These are phyloP conservation scores for Flueggea neowawraea DNA, from an alignment of 441 rosid species.

Conservation along the genomic window DNA sequence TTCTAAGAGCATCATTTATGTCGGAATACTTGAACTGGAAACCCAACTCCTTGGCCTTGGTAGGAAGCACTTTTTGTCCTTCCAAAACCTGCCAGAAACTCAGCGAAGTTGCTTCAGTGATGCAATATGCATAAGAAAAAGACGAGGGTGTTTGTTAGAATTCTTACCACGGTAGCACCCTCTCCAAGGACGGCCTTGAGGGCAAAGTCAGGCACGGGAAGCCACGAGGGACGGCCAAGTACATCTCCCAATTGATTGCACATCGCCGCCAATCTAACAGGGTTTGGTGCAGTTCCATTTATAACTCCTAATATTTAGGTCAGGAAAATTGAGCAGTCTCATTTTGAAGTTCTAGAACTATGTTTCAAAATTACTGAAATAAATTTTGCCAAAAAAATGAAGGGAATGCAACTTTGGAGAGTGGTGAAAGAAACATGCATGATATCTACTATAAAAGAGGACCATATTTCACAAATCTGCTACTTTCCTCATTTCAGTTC, in stretches of 20 bases:
- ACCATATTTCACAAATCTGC: too few relatives aligned
- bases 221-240: slow-evolving; percentile 93
- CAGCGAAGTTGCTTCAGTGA: background rate
- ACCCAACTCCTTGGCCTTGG: slow-evolving; percentile 78
- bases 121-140: background rate
- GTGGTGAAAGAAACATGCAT: too few relatives aligned
- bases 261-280: slow-evolving; percentile 83
- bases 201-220: slow-evolving; percentile 94
- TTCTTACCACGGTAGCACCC: slow-evolving; percentile 82
- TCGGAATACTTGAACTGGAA: slow-evolving; percentile 50
- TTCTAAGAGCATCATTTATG: slow-evolving; percentile 59
- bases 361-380: too few relatives aligned
- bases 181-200: slow-evolving; percentile 91
- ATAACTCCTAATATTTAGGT: slow-evolving; percentile 63
- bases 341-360: too few relatives aligned
- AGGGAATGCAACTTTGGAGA: too few relatives aligned
- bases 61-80: slow-evolving; percentile 78
- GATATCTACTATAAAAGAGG: too few relatives aligned
- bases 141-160: background rate
- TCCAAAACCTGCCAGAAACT: slow-evolving; percentile 58
- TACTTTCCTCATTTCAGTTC: too few relatives aligned
- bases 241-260: slow-evolving; percentile 75
- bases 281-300: slow-evolving; percentile 96
- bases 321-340: background rate
- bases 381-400: too few relatives aligned